phyloP scores from a whole-genome alignment of 2,329 filamentous ascomycete genomes.

The Fusarium aywerte region DNA sequence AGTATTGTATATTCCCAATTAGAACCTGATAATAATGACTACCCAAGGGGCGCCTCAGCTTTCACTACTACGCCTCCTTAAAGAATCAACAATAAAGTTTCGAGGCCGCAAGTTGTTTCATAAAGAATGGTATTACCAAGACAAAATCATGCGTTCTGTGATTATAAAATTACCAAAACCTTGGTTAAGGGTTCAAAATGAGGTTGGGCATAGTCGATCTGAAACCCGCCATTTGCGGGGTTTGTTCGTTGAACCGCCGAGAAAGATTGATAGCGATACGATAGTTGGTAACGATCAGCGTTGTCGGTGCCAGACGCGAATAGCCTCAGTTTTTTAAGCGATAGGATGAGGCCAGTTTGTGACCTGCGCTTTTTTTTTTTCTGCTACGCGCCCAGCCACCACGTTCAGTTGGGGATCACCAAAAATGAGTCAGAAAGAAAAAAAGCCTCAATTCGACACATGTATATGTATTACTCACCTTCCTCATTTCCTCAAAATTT shows the following conservation, averaged over 20 bases:
- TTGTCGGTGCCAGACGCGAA: slow-evolving; percentile 4
- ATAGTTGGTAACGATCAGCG: slow-evolving; percentile 10
- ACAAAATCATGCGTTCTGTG: background rate
- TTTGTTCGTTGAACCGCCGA: slow-evolving; percentile 3
- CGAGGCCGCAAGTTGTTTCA: background rate
- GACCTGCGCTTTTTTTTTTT: background rate
- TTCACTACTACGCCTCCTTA: background rate
- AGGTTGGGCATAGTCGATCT: slow-evolving; percentile 31
- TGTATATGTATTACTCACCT: slow-evolving; percentile 1
- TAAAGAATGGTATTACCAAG: background rate
- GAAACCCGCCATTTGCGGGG: slow-evolving; percentile 26
- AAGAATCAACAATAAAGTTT: background rate
- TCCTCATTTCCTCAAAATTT: background rate
- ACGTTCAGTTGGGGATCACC: no score
- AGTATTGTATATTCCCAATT: background rate
- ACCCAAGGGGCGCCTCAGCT: background rate
- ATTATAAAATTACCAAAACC: background rate
- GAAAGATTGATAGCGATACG: slow-evolving; percentile 21
- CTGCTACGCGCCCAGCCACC: slow-evolving; percentile 2
- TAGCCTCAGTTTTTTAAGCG: slow-evolving; percentile 22
- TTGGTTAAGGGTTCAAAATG: slow-evolving; percentile 5
- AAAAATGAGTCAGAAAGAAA: slow-evolving; percentile 16
- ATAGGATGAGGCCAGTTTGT: slow-evolving; percentile 8
- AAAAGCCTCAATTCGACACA: background rate
- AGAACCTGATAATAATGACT: background rate